Evolutionary conservation across 768 basidiomycete species (phyloP).

Genomic region (Tulasnella sp.): DNA sequence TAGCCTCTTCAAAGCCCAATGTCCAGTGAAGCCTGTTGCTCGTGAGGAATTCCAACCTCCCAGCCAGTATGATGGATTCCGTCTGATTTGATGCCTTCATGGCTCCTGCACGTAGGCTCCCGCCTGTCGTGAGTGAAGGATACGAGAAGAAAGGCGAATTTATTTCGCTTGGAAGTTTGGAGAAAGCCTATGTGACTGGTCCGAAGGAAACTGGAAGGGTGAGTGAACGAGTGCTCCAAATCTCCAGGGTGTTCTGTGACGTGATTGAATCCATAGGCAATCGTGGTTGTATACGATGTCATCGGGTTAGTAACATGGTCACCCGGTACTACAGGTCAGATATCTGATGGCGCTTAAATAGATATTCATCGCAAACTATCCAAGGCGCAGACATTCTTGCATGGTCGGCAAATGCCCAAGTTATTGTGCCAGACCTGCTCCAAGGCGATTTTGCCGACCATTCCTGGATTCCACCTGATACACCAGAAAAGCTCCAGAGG

Average conservation of each 20-base stretch:
- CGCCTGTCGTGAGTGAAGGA: constrained; percentile 12
- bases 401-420: neutral
- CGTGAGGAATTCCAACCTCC: no score
- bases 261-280: no score
- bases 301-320: no score
- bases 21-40: no score
- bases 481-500: neutral
- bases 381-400: constrained; percentile 16
- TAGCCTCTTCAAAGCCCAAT: no score
- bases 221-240: neutral
- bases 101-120: no score
- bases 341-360: neutral
- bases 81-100: no score
- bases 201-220: neutral
- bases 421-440: constrained; percentile 26
- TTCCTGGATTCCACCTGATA: neutral
- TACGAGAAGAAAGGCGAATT: constrained; percentile 17
- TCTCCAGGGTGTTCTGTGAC: no score
- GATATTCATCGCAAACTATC: constrained; percentile 5
- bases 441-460: constrained; percentile 11
- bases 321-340: neutral
- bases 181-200: constrained; percentile 23
- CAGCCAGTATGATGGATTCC: no score
- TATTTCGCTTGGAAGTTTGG: constrained; percentile 5
- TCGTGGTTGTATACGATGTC: no score